These are phyloP conservation scores for Hygrophila difformis DNA, from an alignment of 257 asterid genomes.

Conservation along the genomic window DNA sequence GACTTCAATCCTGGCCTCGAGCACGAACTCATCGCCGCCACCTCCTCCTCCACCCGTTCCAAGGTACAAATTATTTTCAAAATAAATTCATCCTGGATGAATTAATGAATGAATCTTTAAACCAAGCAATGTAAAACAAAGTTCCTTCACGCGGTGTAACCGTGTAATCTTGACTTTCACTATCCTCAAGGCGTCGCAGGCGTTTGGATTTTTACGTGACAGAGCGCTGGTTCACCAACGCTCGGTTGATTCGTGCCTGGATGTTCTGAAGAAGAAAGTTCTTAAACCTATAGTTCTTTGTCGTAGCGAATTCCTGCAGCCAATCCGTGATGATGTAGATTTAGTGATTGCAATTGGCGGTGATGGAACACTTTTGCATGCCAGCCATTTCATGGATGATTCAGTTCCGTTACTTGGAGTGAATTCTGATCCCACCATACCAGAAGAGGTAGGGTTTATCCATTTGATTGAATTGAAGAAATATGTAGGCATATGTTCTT, in stretches of 20 bases:
- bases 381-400: slow-evolving; percentile 60
- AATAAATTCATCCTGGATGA: neutral
- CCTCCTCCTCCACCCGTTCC: slow-evolving; percentile 29
- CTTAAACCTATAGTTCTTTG: slow-evolving; percentile 34
- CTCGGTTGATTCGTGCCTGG: slow-evolving; percentile 45
- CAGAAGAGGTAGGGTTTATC: slow-evolving; percentile 43
- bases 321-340: slow-evolving; percentile 49
- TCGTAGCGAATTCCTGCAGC: slow-evolving; percentile 38
- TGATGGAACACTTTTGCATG: slow-evolving; percentile 65
- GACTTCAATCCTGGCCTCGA: slow-evolving; percentile 30
- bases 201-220: slow-evolving; percentile 34
- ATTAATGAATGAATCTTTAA: too few relatives aligned
- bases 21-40: slow-evolving; percentile 18
- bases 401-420: slow-evolving; percentile 68
- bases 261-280: slow-evolving; percentile 37
- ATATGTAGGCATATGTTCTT: neutral
- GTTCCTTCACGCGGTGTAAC: neutral
- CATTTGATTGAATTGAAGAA: neutral
- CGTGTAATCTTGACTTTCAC: neutral
- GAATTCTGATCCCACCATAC: slow-evolving; percentile 71
- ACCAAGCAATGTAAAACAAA: neutral
- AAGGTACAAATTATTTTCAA: slow-evolving; percentile 28
- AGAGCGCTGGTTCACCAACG: slow-evolving; percentile 49
- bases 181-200: slow-evolving; percentile 34
- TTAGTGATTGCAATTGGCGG: slow-evolving; percentile 69